A percentile compares a stretch with the other conserved stretches of the same genome.
Conservation (phyloP, 805 yeast genomes). For the Candida verbasci region DNA sequence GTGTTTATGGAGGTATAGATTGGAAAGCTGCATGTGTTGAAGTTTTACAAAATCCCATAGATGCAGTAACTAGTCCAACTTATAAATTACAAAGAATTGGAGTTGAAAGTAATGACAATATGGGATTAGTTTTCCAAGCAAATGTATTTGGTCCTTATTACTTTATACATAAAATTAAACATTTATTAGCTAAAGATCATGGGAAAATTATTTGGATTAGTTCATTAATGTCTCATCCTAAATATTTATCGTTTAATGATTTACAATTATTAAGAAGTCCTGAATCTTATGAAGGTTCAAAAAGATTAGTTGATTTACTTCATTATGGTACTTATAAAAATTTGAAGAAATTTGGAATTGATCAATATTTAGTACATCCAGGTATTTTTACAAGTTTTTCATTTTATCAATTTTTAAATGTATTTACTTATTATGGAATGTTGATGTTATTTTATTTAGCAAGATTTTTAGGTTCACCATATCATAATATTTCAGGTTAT, state of each 20-base stretch:
- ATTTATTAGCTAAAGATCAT: constrained; percentile 36
- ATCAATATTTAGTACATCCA: constrained; percentile 82
- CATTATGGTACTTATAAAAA: constrained; percentile 66
- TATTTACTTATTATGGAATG: constrained; percentile 85
- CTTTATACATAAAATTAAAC: constrained; percentile 61
- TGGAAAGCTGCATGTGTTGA: constrained; percentile 77
- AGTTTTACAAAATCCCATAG: constrained; percentile 59
- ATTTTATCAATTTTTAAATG: constrained; percentile 68
- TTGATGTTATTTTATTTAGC: constrained; percentile 76
- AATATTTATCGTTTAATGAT: constrained; percentile 69
- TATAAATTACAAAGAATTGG: constrained; percentile 83
- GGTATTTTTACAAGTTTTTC: constrained; percentile 88
- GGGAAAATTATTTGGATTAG: constrained; percentile 83
- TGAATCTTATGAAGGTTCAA: constrained; percentile 88
- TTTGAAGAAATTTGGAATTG: constrained; percentile 49
- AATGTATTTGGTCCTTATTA: constrained; percentile 97
- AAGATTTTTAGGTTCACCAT: constrained; percentile 74
- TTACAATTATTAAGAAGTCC: constrained; percentile 60
- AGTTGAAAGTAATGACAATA: constrained; percentile 65
- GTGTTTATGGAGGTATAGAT: constrained; percentile 81
- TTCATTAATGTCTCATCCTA: constrained; percentile 75
- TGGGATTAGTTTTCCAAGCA: constrained; percentile 90
- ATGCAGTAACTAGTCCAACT: constrained; percentile 83
- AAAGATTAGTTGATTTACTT: constrained; percentile 76
- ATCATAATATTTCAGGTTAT: constrained; percentile 87